phyloP scores from a whole-genome alignment of 2,329 filamentous ascomycete species.

The Ceratocystis huliohia region DNA sequence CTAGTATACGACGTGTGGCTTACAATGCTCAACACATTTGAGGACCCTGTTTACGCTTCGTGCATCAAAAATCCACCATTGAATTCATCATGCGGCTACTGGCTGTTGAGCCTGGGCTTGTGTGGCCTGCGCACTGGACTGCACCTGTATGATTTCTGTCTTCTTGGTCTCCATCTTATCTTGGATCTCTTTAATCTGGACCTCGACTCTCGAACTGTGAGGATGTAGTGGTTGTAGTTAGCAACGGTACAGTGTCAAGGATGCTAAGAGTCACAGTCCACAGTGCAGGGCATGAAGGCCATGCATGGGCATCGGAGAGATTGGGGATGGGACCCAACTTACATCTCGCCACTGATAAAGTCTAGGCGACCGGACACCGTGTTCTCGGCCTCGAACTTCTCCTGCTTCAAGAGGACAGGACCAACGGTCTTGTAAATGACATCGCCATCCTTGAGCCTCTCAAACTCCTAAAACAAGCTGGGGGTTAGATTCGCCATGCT shows the following conservation, averaged over 20 bases:
- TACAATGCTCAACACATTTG: not conserved
- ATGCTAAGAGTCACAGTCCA: not conserved
- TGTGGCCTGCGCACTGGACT: slow-evolving; percentile 36
- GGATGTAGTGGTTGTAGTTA: slow-evolving; percentile 22
- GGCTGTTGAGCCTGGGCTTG: slow-evolving; percentile 18
- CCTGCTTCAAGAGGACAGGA: slow-evolving; percentile 87
- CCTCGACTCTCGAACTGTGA: slow-evolving; percentile 30
- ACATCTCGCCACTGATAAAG: slow-evolving; percentile 93
- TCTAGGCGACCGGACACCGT: slow-evolving; percentile 83
- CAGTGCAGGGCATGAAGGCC: too few relatives aligned
- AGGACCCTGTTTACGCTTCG: not conserved
- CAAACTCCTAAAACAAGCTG: slow-evolving; percentile 55
- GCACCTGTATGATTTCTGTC: slow-evolving; percentile 45
- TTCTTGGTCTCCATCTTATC: slow-evolving; percentile 47
- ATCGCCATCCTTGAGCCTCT: slow-evolving; percentile 62
- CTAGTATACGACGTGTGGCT: too few relatives aligned
- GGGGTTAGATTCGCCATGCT: slow-evolving; percentile 10
- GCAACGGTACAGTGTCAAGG: not conserved
- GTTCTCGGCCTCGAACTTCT: slow-evolving; percentile 76
- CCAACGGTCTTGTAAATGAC: slow-evolving; percentile 94
- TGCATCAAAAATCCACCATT: not conserved
- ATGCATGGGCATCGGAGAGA: not conserved
- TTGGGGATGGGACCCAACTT: slow-evolving; percentile 27
- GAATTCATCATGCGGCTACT: slow-evolving; percentile 1
- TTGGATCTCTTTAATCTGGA: slow-evolving; percentile 43